Percentiles rank a stretch among this genome's conserved stretches.
Conservation (phyloP, 2,329 filamentous ascomycete species). For the Aspergillus fijiensis region DNA sequence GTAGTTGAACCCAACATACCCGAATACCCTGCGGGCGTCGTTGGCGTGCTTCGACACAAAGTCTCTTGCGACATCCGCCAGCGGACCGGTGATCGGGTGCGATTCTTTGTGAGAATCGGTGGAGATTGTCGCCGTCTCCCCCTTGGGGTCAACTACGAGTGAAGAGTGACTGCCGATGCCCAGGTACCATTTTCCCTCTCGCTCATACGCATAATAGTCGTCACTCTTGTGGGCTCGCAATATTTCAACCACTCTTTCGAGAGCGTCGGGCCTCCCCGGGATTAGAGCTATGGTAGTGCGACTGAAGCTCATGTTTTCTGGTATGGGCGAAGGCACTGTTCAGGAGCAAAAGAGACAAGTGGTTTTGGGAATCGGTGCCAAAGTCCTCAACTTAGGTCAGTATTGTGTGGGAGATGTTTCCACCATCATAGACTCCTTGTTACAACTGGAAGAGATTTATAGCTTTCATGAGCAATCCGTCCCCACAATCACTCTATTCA, state of each 20-base stretch:
- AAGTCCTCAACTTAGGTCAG: no score
- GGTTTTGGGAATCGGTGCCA: no score
- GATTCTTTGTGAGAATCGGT: not conserved
- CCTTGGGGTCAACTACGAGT: conserved; percentile 11
- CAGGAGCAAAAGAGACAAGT: no score
- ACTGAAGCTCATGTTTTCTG: not conserved
- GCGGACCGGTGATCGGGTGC: not conserved
- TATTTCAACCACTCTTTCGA: not conserved
- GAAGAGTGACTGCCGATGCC: conserved; percentile 13
- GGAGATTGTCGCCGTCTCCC: conserved; percentile 1
- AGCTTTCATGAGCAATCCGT: no score
- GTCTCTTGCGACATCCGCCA: conserved; percentile 6
- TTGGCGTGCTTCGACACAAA: conserved; percentile 6
- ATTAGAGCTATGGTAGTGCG: not conserved
- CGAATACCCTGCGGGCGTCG: conserved; percentile 10
- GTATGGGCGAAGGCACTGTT: not conserved
- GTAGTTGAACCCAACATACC: conserved; percentile 19
- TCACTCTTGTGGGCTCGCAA: not conserved
- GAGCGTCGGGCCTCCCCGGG: not conserved
- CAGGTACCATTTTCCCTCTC: conserved; percentile 10
- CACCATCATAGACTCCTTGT: no score
- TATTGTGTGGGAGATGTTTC: no score
- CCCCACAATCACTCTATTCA: no score
- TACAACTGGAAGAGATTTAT: no score
- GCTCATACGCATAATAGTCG: conserved; percentile 12